Evolutionary conservation across 768 basidiomycete genomes (phyloP), one percentile per base, ranked within the genome.

Genomic region (Lactifluus piperatus): DNA sequence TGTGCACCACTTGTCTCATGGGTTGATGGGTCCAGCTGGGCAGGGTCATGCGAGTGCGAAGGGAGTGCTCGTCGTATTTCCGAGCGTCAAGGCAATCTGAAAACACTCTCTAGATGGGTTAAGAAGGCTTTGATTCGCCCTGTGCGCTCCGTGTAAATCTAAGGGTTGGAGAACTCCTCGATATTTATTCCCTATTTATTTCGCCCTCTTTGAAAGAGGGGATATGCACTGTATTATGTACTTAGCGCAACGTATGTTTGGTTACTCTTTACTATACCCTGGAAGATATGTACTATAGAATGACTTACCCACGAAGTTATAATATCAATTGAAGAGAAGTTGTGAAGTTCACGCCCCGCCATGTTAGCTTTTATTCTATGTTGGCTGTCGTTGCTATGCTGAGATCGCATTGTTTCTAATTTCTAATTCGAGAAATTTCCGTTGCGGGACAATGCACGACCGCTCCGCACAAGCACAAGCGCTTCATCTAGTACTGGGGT

Each of bases 141-240:
- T 14, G 34, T 51, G 26, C 49, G 48, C 11, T 44, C 41, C 0
- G 47, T 20, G 22, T 59, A 39, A 46, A n/a, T 26, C 11, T 14
- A 5, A 32, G 10, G 37, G 24, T 13, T n/a, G 16, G 5, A 11
- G 3, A 11, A 30, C 10, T 3, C 44, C 39, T 18, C 22, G 13
- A 43, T 51, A 39, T 56, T 55, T 60, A 60, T 60, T 30, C 24
- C 18, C 4, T 60, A 56, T 60, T 39, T 60, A 60, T 37, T 5
- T n/a, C 10, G 18, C 13, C 41, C 29, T 52, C 51, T 29, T 44
- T 16, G 32, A 49, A 22, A 56, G 47, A 49, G 54, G 27, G 24
- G 20, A 52, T 13, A 26, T 41, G 39, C 13, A 41, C 4, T 11
- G 20, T 50, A 36, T 16, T 37, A 20, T 20, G n/a, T 6, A 43